These are phyloP conservation scores for Kwoniella dendrophila DNA, from an alignment of 768 basidiomycete genomes.

Conservation along the genomic window DNA sequence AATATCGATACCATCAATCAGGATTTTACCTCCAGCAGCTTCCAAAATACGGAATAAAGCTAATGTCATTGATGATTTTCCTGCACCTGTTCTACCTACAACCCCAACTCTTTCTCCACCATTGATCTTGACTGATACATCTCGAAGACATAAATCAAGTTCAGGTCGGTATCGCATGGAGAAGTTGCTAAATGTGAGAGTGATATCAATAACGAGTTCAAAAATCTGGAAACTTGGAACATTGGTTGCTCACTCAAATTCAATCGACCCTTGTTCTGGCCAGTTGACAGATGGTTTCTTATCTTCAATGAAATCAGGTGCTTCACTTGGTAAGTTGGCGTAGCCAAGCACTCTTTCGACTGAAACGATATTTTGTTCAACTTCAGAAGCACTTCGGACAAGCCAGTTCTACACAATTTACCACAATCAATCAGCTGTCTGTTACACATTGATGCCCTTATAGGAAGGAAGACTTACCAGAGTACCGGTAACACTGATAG, in stretches of 20 bases:
- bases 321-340: slow-evolving; percentile 49
- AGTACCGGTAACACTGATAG: slow-evolving; percentile 77
- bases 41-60: slow-evolving; percentile 61
- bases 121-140: slow-evolving; percentile 52
- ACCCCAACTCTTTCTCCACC: slow-evolving; percentile 55
- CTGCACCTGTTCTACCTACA: slow-evolving; percentile 54
- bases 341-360: slow-evolving; percentile 56
- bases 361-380: slow-evolving; percentile 56
- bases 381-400: slow-evolving; percentile 54
- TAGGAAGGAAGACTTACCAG: slow-evolving; percentile 62
- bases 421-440: not conserved
- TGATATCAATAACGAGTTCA: not conserved
- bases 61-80: slow-evolving; percentile 54
- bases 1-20: slow-evolving; percentile 87
- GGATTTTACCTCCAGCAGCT: slow-evolving; percentile 71
- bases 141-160: slow-evolving; percentile 51
- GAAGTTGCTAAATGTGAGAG: slow-evolving; percentile 34
- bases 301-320: slow-evolving; percentile 50
- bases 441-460: not conserved
- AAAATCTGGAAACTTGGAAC: too few species aligned
- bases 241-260: slow-evolving; percentile 46
- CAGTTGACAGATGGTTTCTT: slow-evolving; percentile 42
- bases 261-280: slow-evolving; percentile 50
- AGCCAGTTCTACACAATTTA: slow-evolving; percentile 49
- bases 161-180: slow-evolving; percentile 55